Percentiles rank a stretch among this genome's conserved stretches.
These are phyloP conservation scores for Pleurotus eryngii DNA, from an alignment of 768 basidiomycete genomes.

Conservation along the genomic window DNA sequence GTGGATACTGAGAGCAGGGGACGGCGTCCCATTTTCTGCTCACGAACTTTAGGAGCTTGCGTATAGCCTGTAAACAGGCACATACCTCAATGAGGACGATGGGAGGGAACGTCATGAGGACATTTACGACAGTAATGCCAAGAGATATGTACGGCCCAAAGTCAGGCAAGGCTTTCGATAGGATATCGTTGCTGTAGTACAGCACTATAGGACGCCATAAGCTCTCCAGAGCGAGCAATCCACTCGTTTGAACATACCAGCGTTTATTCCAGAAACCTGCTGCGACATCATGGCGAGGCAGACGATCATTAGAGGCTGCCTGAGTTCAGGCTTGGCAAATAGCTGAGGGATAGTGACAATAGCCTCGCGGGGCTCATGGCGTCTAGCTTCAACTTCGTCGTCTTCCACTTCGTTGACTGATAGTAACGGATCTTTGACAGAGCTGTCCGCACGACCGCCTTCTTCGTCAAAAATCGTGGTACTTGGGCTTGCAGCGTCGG, in stretches of 20 bases:
- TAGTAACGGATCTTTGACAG: slow-evolving; percentile 42
- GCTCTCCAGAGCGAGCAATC: slow-evolving; percentile 1
- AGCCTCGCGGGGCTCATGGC: slow-evolving; percentile 10
- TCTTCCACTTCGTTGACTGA: slow-evolving; percentile 22
- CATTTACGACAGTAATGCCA: slow-evolving; percentile 82
- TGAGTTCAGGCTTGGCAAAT: slow-evolving; percentile 48
- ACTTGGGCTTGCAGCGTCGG: no score
- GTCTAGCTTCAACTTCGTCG: slow-evolving; percentile 22
- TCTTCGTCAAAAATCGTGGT: not conserved
- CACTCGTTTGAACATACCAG: slow-evolving; percentile 35
- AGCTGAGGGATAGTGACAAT: slow-evolving; percentile 52
- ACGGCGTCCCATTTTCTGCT: slow-evolving; percentile 70
- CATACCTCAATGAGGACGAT: slow-evolving; percentile 82
- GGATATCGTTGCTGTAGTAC: slow-evolving; percentile 89
- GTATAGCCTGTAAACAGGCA: not conserved
- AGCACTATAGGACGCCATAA: slow-evolving; percentile 49
- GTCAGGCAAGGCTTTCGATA: slow-evolving; percentile 75
- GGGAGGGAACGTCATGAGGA: slow-evolving; percentile 80
- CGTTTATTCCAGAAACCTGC: slow-evolving; percentile 82
- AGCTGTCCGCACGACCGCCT: slow-evolving; percentile 1
- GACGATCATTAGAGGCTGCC: slow-evolving; percentile 61
- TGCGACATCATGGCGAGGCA: slow-evolving; percentile 73
- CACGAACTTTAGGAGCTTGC: slow-evolving; percentile 1
- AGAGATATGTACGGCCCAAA: slow-evolving; percentile 80
- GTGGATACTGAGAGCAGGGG: slow-evolving; percentile 67